Evolutionary conservation across 2,329 filamentous ascomycete species (phyloP), one percentile per base, ranked within the genome.

Genomic region (Amesomyces nigricolor): DNA sequence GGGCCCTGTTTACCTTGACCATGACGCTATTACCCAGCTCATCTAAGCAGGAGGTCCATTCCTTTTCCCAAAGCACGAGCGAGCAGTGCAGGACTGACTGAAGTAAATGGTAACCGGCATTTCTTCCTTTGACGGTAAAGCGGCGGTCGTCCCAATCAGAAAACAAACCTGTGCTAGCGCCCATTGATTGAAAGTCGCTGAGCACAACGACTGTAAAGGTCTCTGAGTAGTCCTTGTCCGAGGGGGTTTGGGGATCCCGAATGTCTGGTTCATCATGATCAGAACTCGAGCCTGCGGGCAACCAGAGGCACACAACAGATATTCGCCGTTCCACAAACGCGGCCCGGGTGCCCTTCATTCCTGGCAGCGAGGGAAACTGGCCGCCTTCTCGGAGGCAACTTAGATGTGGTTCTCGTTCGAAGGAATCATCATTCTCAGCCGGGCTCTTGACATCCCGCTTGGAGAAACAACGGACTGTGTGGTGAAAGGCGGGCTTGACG

Each of bases 381-480:
- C 52, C 52, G 3, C 14, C 26, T 17, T 54, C 30, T 11, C 52
- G 40, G 19, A 32, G 19, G 14, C 46, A 54, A n/a, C 14, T 22
- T 8, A 50, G 14, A 26, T 49, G 37, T 6, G 52, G 46, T 4
- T 17, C 9, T 5, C 37, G 43, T 17, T 38, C 6, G 13, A 4
- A 1, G 42, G 37, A 17, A 22, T 5, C 8, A 2, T 4, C 8
- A n/a, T n/a, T 16, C 32, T 35, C 14, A 10, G n/a, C n/a, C n/a
- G n/a, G 16, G 11, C 4, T 29, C 8, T 17, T 1, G 14, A 16
- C 17, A 26, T 9, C 7, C 32, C 16, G n/a, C n/a, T n/a, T n/a
- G 9, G 52, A 43, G 9, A 54, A 54, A 16, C 45, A 54, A 17
- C 52, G 52, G 38, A 49, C 39, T 14, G 46, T 45, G 52, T 49